Base-by-base conservation (phyloP, 306 rosid genomes). In the Fagus crenata region DNA sequence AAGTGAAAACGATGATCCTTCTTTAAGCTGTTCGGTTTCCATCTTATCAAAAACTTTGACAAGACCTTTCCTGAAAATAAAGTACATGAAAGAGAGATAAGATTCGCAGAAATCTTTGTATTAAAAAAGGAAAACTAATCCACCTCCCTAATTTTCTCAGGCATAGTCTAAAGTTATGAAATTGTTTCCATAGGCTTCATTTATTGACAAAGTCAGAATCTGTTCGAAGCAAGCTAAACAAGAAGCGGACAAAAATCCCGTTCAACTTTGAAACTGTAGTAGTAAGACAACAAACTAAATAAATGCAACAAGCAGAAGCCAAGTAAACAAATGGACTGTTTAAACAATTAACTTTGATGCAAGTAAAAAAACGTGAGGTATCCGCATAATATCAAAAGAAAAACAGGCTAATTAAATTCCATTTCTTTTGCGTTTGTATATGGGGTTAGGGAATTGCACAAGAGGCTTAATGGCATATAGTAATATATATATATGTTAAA, bases 21-120 rank as follows among this genome's bases (percentile, higher is more conserved):
- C 96, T 69, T 63, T 72, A 71, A 89, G 88, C 77, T 81, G 79
- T 72, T 93, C 92, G 53, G 75, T 81, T 78, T 90, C 96, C 80
- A 93, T 82, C 90, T 71, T 89, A 85, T 90, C 90, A 79, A 93
- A 93, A 78, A 90, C 54, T 81, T 79, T 87, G 83, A 91, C 93
- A 3, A 93, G 97, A 80, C 93, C 93, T 86, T 87, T 90, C 88
- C 98, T 93, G 86, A 69, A 60, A 73, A 84, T 71, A 77, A 81
- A 84, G 82, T n/a, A 78, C 80, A 79, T 49, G 17, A 55, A 42
- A 42, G 13, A 53, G 41, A 63, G 71, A 46, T 18, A 6, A 73
- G 75, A 65, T 22, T 43, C 43, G 11, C 59, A 40, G 78, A 61
- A 33, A 33, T 61, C 68, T 9, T 9, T 5, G 15, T 13, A 12